These are phyloP conservation scores for Dalbergia cultrata DNA, from an alignment of 306 rosid species.

Conservation along the genomic window DNA sequence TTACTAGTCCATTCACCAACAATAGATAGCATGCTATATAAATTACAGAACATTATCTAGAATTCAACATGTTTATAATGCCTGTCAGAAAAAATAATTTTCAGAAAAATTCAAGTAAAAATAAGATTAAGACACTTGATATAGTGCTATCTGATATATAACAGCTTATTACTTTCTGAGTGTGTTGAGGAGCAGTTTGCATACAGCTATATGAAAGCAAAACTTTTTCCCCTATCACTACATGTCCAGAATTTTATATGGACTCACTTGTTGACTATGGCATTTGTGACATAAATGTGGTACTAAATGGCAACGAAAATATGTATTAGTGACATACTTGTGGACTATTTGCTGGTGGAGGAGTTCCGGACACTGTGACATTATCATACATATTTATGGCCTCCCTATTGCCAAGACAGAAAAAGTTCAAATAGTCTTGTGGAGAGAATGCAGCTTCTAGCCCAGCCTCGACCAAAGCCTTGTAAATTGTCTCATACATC, in stretches of 20 bases:
- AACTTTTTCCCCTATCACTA: background rate
- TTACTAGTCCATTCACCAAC: conserved; percentile 3
- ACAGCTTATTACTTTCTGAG: conserved; percentile 21
- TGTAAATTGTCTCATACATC: conserved; percentile 91
- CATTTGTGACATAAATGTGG: conserved; percentile 21
- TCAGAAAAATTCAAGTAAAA: background rate
- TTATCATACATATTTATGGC: conserved; percentile 54
- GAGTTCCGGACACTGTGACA: conserved; percentile 56
- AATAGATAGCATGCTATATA: conserved; percentile 25
- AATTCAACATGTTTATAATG: background rate
- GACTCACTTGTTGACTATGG: conserved; percentile 10
- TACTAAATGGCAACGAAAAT: conserved; percentile 1
- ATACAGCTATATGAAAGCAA: background rate
- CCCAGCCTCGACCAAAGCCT: conserved; percentile 88
- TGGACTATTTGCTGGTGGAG: conserved; percentile 78
- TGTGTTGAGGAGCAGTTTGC: background rate
- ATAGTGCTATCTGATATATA: conserved; percentile 1
- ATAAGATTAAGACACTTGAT: conserved; percentile 8
- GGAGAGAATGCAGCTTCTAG: conserved; percentile 85
- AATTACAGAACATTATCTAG: background rate
- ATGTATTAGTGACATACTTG: conserved; percentile 62
- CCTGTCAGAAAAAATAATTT: background rate
- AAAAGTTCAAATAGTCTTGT: conserved; percentile 92
- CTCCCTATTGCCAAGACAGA: conserved; percentile 95
- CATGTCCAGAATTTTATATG: conserved; percentile 15